Percentiles rank a stretch among this genome's conserved stretches.
phyloP scores from a whole-genome alignment of 768 basidiomycete genomes.

The Termitomyces sp. region DNA sequence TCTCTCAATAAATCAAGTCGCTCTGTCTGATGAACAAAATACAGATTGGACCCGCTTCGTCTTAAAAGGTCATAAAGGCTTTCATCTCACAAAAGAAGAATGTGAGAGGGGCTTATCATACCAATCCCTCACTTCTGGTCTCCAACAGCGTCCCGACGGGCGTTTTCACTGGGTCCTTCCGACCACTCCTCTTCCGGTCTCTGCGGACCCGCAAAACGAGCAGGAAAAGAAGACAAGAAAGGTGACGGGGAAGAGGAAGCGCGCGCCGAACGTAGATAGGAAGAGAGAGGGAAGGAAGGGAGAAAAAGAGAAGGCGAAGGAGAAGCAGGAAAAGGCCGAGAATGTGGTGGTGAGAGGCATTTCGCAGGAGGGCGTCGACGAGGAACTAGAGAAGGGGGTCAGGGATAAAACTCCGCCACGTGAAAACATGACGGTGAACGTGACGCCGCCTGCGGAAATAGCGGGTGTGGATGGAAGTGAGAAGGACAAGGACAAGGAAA shows the following conservation, averaged over 20 bases:
- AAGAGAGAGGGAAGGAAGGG: too few relatives aligned
- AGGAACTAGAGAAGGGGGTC: too few relatives aligned
- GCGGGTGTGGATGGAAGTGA: too few relatives aligned
- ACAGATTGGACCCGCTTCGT: slow-evolving; percentile 35
- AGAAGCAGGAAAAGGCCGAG: not conserved
- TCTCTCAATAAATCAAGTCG: not conserved
- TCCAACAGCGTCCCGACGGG: not conserved
- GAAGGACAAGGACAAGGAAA: not conserved
- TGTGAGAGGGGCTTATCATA: not conserved
- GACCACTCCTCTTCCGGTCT: not conserved
- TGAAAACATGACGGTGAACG: too few relatives aligned
- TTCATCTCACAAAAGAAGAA: slow-evolving; percentile 31
- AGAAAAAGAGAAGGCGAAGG: not conserved
- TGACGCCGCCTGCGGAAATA: too few relatives aligned
- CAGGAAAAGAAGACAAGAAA: not conserved
- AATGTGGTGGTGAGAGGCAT: not conserved
- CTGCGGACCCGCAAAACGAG: too few relatives aligned
- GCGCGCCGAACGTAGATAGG: not conserved
- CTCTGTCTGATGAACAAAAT: not conserved
- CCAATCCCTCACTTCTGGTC: not conserved
- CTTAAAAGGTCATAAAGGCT: slow-evolving; percentile 35
- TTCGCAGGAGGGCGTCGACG: too few relatives aligned
- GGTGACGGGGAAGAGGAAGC: not conserved
- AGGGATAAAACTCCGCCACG: too few relatives aligned
- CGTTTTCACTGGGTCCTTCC: slow-evolving; percentile 1